A percentile compares a stretch with the other conserved stretches of the same genome.
Conservation (phyloP, 2,329 filamentous ascomycete genomes). For the Keithomyces neogunnii region DNA sequence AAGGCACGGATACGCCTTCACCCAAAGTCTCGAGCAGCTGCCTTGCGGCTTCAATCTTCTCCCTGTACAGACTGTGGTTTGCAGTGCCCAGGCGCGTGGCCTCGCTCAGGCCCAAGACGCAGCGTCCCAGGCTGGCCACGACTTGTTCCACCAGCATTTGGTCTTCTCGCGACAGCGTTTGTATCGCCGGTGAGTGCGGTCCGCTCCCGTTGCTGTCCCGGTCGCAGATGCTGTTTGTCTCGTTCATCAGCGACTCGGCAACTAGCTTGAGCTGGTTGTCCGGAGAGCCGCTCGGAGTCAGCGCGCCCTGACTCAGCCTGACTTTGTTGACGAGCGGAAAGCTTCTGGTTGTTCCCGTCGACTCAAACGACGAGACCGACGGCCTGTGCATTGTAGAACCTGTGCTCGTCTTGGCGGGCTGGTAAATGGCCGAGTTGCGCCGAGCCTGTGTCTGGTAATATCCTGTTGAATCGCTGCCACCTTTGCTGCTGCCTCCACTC, state of each 20-base stretch:
- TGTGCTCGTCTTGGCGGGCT: constrained; percentile 33
- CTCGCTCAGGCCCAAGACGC: constrained; percentile 50
- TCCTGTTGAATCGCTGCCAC: constrained; percentile 16
- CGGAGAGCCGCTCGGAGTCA: constrained; percentile 40
- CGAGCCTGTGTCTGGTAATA: constrained; percentile 12
- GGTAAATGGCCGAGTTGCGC: constrained; percentile 30
- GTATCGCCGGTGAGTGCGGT: constrained; percentile 32
- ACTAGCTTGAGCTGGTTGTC: constrained; percentile 40
- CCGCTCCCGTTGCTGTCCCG: constrained; percentile 20
- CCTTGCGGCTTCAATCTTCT: constrained; percentile 67
- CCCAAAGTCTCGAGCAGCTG: constrained; percentile 50
- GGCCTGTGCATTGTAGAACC: constrained; percentile 39
- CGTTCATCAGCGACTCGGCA: constrained; percentile 39
- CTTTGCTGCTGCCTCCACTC: constrained; percentile 3
- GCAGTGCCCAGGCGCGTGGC: constrained; percentile 46
- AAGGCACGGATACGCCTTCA: not conserved
- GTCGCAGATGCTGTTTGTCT: constrained; percentile 35
- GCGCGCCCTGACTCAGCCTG: constrained; percentile 35
- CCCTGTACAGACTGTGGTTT: constrained; percentile 55
- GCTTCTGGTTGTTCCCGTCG: constrained; percentile 50
- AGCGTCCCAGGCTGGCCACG: constrained; percentile 51
- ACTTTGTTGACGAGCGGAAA: constrained; percentile 52
- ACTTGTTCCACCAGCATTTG: constrained; percentile 51
- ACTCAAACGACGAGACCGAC: constrained; percentile 49
- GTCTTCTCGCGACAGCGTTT: constrained; percentile 44